Evolutionary conservation across 352 stramenopile genomes (phyloP).

Genomic region (Aphanomyces astaci): DNA sequence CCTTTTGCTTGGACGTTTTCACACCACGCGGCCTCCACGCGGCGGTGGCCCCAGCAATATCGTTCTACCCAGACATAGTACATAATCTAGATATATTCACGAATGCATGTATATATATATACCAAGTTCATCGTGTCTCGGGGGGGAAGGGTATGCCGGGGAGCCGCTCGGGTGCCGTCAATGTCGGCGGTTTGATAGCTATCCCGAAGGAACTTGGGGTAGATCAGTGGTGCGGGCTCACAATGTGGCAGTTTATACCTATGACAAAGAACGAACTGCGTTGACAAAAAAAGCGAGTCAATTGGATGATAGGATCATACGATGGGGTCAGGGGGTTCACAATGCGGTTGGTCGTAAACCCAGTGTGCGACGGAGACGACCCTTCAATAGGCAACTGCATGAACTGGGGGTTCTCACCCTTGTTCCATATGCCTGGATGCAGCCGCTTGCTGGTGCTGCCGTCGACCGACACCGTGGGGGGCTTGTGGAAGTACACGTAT

Average conservation of each 20-base stretch:
- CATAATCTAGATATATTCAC: background rate
- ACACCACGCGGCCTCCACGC: background rate
- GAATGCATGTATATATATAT: background rate
- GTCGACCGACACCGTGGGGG: constrained; percentile 52
- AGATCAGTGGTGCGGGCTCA: constrained; percentile 22
- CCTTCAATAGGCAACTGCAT: constrained; percentile 59
- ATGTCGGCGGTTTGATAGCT: constrained; percentile 71
- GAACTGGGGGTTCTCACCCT: constrained; percentile 52
- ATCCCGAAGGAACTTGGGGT: constrained; percentile 59
- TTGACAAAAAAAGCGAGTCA: no score
- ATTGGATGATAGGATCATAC: constrained; percentile 50
- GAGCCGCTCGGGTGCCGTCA: constrained; percentile 44
- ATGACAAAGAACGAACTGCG: constrained; percentile 23
- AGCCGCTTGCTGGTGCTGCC: constrained; percentile 52
- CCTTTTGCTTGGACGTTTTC: constrained; percentile 13
- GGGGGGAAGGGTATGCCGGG: constrained; percentile 41
- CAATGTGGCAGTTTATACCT: constrained; percentile 26
- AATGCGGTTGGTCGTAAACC: constrained; percentile 57
- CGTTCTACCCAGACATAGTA: background rate
- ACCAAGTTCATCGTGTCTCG: constrained; percentile 32
- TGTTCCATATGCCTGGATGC: constrained; percentile 40
- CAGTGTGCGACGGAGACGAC: constrained; percentile 35
- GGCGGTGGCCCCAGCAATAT: constrained; percentile 9
- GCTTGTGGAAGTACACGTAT: constrained; percentile 57
- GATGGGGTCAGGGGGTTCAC: constrained; percentile 52